Evolutionary conservation across 805 yeast genomes (phyloP), one percentile per base, ranked within the genome.

Genomic region (Naumovozyma baii): DNA sequence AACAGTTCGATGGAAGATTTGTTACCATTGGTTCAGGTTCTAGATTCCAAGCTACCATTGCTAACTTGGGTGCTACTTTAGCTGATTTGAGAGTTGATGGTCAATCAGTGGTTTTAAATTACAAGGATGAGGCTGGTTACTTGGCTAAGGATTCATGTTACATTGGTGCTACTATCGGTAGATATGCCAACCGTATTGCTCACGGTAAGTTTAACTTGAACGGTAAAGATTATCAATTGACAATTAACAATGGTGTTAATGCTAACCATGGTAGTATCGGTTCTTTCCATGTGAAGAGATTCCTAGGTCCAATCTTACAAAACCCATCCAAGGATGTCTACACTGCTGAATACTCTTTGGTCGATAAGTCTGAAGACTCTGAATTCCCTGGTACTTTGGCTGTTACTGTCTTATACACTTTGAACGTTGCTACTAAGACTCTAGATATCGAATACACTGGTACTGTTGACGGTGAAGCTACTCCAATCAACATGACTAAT

Each of bases 91-190:
- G 49, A 20, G 64, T 63, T 33, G 57, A 66, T 33, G 73, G 69
- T 3, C 57, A 58, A 34, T 56, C 62, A 15, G 59, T 70, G 28
- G 70, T 65, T 3, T 50, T 61, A 34, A 70, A 70, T 4, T 71
- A 64, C 42, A 60, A 62, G 3, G 49, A 55, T 31, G 66, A 63
- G 20, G 47, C 45, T 20, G 59, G 50, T 28, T 63, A 62, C 45
- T 18, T 42, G 15, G 48, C 49, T 17, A 44, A 54, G 15, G 52
- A 63, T 25, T 69, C 73, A 50, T 75, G 77, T 15, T 76, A 64
- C 52, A 67, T 78, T 41, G 84, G 84, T 29, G 75, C 83, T 20
- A 73, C 81, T 15, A 69, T 78, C 31, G 86, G 86, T 20, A 67
- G 85, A 34, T 71, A 66, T 43, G 83, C 83, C 39, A 80, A 79